These are phyloP conservation scores for Neurospora sp. DNA, from an alignment of 495 filamentous ascomycete genomes.

Conservation along the genomic window DNA sequence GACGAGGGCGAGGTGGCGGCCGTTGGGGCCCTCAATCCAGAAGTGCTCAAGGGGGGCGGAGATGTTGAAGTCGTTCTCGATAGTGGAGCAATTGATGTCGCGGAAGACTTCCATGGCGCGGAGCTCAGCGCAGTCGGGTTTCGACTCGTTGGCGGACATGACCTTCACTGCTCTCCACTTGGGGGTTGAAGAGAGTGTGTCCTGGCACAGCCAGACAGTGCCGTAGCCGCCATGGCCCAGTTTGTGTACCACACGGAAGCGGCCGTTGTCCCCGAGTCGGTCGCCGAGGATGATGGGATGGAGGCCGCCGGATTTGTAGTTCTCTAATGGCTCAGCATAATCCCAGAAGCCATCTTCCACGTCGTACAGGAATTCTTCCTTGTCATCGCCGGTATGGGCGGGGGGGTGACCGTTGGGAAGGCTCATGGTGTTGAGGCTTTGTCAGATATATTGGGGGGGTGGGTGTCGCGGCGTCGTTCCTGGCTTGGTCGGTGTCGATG, in stretches of 20 bases:
- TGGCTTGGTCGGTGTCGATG: background rate
- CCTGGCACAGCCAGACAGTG: slow-evolving; percentile 46
- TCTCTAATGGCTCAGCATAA: background rate
- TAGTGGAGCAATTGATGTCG: background rate
- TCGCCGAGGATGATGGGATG: slow-evolving; percentile 42
- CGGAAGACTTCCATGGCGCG: slow-evolving; percentile 4
- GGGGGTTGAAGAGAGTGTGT: slow-evolving; percentile 10
- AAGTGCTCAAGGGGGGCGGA: slow-evolving; percentile 21
- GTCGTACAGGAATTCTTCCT: background rate
- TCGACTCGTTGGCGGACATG: slow-evolving; percentile 7
- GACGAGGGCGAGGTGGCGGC: slow-evolving; percentile 27
- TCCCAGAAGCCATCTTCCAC: background rate
- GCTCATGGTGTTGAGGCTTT: background rate
- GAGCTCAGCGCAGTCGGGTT: slow-evolving; percentile 7
- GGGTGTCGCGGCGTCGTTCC: background rate
- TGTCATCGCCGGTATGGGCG: background rate
- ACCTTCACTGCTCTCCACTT: slow-evolving; percentile 22
- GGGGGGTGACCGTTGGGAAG: background rate
- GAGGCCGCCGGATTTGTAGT: slow-evolving; percentile 4
- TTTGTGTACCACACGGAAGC: slow-evolving; percentile 44
- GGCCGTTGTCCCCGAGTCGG: slow-evolving; percentile 19
- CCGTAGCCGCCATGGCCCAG: slow-evolving; percentile 39
- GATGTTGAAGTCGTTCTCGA: slow-evolving; percentile 7
- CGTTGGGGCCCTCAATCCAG: slow-evolving; percentile 29
- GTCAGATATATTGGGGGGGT: background rate